These are phyloP conservation scores for Chlamydomonas schloesseri DNA, from an alignment of 139 green algal species.

Conservation along the genomic window DNA sequence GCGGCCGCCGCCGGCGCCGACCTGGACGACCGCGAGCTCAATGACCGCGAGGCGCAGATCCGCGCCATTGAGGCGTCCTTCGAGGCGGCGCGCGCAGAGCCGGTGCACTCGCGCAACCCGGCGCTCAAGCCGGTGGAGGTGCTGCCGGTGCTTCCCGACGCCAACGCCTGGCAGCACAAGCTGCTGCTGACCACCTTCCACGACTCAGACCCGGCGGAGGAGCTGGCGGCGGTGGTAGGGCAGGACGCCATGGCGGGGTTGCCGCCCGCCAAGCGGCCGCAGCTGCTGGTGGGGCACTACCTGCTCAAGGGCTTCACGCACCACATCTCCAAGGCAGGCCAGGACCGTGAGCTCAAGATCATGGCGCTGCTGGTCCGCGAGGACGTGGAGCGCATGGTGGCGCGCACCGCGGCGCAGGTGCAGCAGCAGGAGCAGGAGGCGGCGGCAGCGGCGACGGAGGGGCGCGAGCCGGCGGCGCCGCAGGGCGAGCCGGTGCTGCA, in stretches of 20 bases:
- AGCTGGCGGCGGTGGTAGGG: background rate
- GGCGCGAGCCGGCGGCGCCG: background rate
- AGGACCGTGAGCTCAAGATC: conserved; percentile 36
- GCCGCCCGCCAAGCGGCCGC: conserved; percentile 3
- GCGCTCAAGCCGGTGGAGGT: conserved; percentile 65
- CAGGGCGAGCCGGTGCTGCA: background rate
- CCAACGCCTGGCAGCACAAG: conserved; percentile 51
- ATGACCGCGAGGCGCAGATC: conserved; percentile 35
- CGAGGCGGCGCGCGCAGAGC: conserved; percentile 61
- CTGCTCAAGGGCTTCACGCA: conserved; percentile 48
- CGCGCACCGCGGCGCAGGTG: background rate
- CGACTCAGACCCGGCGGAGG: conserved; percentile 34
- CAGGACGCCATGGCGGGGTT: background rate
- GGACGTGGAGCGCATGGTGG: conserved; percentile 30
- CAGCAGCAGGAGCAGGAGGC: background rate
- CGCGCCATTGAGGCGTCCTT: conserved; percentile 69
- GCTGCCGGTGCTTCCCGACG: conserved; percentile 62
- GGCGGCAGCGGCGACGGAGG: background rate
- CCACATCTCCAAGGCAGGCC: background rate
- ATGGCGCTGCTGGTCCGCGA: conserved; percentile 46
- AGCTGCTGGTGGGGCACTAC: conserved; percentile 44
- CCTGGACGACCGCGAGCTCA: conserved; percentile 35
- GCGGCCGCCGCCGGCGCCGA: background rate
- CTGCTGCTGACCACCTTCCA: conserved; percentile 57
- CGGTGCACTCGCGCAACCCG: conserved; percentile 73